Evolutionary conservation across 768 basidiomycete genomes (phyloP).

Genomic region (Gyrodon lividus): DNA sequence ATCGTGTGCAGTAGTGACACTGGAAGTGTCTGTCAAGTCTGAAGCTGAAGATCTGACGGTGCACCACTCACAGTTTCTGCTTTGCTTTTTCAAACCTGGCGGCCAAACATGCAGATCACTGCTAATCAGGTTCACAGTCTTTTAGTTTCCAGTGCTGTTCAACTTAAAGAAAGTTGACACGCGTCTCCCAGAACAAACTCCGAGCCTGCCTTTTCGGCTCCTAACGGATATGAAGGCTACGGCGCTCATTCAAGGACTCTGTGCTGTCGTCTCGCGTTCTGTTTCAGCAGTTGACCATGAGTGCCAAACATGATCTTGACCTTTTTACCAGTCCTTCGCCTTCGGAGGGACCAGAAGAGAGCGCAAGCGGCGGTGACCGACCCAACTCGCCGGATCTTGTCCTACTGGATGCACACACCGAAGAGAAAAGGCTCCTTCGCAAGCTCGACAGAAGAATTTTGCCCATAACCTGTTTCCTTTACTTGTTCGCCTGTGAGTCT

Average conservation of each 20-base stretch:
- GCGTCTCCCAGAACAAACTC: too few relatives aligned
- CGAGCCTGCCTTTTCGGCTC: neutral
- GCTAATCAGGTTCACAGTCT: too few relatives aligned
- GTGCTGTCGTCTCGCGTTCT: neutral
- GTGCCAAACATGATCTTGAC: constrained; percentile 13
- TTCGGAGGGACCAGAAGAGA: constrained; percentile 2
- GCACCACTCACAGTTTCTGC: too few relatives aligned
- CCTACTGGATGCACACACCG: constrained; percentile 19
- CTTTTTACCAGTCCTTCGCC: neutral
- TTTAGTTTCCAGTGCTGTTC: too few relatives aligned
- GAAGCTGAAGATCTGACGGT: too few relatives aligned
- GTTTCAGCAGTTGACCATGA: constrained; percentile 7
- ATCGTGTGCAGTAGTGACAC: too few relatives aligned
- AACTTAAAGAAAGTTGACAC: too few relatives aligned
- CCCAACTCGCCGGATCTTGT: constrained; percentile 15
- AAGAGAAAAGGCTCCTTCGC: constrained; percentile 55
- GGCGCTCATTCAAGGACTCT: neutral
- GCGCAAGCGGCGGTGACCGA: neutral
- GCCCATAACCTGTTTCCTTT: constrained; percentile 70
- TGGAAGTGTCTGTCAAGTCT: too few relatives aligned
- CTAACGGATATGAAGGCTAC: neutral
- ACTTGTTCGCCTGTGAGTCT: constrained; percentile 71
- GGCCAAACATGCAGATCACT: too few relatives aligned
- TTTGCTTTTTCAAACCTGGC: too few relatives aligned
- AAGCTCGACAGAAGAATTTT: constrained; percentile 69